Percentiles rank a stretch among this genome's conserved stretches.
Conservation (phyloP, 2,329 filamentous ascomycete genomes). For the Sporothrix curviconia region DNA sequence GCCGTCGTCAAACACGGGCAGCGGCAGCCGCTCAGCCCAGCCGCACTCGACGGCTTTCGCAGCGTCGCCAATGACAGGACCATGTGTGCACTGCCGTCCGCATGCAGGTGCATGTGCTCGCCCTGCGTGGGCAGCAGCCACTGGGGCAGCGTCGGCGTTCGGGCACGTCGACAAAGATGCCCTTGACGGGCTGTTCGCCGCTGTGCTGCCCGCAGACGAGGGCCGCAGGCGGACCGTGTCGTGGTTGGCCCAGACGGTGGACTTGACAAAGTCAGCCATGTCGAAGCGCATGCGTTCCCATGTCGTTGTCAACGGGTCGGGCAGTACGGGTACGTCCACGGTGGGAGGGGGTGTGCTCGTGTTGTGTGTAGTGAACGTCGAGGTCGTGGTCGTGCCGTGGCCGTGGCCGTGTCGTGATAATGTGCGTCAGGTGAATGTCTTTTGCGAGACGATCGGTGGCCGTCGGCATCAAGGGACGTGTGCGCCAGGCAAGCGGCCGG, state of each 20-base stretch:
- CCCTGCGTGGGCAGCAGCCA: slow-evolving; percentile 22
- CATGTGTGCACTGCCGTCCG: slow-evolving; percentile 34
- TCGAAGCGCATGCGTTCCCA: slow-evolving; percentile 11
- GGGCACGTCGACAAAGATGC: slow-evolving; percentile 25
- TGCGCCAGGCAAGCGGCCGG: slow-evolving; percentile 14
- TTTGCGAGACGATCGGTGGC: no score
- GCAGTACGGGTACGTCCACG: not conserved
- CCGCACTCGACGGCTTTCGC: slow-evolving; percentile 29
- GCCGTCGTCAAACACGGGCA: slow-evolving; percentile 25
- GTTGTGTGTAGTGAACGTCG: not conserved
- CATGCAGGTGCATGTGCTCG: slow-evolving; percentile 34
- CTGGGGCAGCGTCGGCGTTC: not conserved
- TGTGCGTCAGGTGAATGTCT: no score
- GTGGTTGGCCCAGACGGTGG: slow-evolving; percentile 24
- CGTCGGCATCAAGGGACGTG: not conserved
- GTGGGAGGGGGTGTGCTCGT: not conserved
- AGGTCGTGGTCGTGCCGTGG: not conserved
- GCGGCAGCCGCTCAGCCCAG: slow-evolving; percentile 33
- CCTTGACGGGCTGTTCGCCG: slow-evolving; percentile 24
- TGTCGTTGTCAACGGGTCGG: no score
- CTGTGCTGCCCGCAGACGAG: slow-evolving; percentile 22
- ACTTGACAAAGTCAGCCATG: slow-evolving; percentile 17
- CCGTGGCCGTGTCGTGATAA: not conserved
- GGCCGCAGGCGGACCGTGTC: slow-evolving; percentile 23
- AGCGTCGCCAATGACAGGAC: slow-evolving; percentile 33